phyloP scores from a whole-genome alignment of 345 rosid species.

The Capsella bursapastoris region DNA sequence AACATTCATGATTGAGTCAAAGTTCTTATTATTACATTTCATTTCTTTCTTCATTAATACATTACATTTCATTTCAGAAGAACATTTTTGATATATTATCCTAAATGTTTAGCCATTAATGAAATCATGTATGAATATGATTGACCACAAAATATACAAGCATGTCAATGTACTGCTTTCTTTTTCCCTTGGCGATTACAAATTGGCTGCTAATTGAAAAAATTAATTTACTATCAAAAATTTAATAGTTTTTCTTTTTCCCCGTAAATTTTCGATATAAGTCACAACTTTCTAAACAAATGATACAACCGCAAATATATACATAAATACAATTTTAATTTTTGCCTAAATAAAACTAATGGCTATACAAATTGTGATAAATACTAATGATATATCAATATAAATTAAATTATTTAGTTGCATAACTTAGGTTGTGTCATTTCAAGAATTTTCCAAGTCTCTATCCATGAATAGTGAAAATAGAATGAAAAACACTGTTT shows the following conservation, averaged over 20 bases:
- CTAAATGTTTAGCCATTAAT: slow-evolving; percentile 1
- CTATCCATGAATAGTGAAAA: slow-evolving; percentile 33
- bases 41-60: no score
- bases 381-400: not conserved
- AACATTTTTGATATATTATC: not conserved
- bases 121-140: not conserved
- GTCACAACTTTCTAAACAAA: no score
- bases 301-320: no score
- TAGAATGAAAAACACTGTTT: slow-evolving; percentile 39
- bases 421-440: not conserved
- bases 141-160: slow-evolving; percentile 12
- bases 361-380: not conserved
- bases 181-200: slow-evolving; percentile 4
- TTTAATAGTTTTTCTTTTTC: no score
- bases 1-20: slow-evolving; percentile 23
- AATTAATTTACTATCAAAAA: no score
- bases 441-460: slow-evolving; percentile 16
- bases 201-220: no score
- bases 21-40: not conserved
- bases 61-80: not conserved
- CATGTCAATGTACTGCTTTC: not conserved
- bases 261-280: no score
- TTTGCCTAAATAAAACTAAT: no score
- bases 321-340: no score
- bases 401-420: not conserved